Evolutionary conservation across 768 basidiomycete species (phyloP), one percentile per base, ranked within the genome.

Genomic region (Agrocybe pediades): DNA sequence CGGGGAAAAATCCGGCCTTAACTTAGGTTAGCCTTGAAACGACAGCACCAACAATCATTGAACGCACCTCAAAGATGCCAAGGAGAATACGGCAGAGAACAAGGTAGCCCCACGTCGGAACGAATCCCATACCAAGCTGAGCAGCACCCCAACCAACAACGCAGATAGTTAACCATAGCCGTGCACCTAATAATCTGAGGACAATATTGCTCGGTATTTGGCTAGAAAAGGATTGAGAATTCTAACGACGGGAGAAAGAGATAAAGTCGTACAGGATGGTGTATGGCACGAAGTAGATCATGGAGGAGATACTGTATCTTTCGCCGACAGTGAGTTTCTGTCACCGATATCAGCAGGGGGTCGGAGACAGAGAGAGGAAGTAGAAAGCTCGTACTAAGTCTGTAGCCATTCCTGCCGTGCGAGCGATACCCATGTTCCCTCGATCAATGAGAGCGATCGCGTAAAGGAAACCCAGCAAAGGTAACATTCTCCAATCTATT

Each of bases 1-100:
- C 76, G 40, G 80, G 78, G 55, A 80, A 78, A 63, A 80, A 81
- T 25, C 78, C 78, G 9, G 78, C 77, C 79, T 81, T 51, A 23
- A 43, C n/a, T 36, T 52, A 48, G n/a, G n/a, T n/a, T n/a, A n/a
- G n/a, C n/a, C n/a, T n/a, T n/a, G n/a, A n/a, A n/a, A n/a, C n/a
- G n/a, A n/a, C n/a, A n/a, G n/a, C n/a, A n/a, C n/a, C n/a, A n/a
- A n/a, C n/a, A n/a, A n/a, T n/a, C n/a, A n/a, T n/a, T n/a, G n/a
- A n/a, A n/a, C n/a, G n/a, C n/a, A 68, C 66, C 61, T 71, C 70
- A 41, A 71, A 71, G 29, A 59, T 47, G 17, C 68, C 69, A 33
- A 70, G 51, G 19, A 69, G 57, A 44, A 70, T 61, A 6, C 69
- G 64, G 33, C 65, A 68, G 6, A 64, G 44, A 16, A 59, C 55